Conservation (phyloP, 2,329 filamentous ascomycete species). For the Diplodia scrobiculata region DNA sequence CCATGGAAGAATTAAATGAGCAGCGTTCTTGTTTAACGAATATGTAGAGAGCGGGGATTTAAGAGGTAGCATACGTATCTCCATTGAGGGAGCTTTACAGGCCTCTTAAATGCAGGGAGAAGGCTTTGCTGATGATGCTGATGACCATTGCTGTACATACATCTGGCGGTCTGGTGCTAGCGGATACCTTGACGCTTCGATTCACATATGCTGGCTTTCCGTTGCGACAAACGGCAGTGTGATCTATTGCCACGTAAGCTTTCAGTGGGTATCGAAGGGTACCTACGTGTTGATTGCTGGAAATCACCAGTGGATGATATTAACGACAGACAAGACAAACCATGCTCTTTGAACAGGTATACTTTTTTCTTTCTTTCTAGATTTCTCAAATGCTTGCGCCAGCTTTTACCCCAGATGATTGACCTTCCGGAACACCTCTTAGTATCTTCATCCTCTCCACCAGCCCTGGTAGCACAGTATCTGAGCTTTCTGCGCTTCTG, state of each 20-base stretch:
- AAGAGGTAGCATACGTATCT: background rate
- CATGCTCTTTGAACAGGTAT: background rate
- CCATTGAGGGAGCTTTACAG: background rate
- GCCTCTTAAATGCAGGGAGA: background rate
- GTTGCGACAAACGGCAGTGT: background rate
- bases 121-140: background rate
- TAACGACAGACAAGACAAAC: background rate
- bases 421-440: background rate
- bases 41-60: background rate
- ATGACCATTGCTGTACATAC: background rate
- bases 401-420: background rate
- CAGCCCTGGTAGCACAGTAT: constrained; percentile 44
- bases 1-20: background rate
- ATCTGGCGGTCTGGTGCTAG: background rate
- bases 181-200: background rate
- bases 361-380: background rate
- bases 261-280: background rate
- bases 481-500: constrained; percentile 46
- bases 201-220: background rate
- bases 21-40: background rate
- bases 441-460: constrained; percentile 31
- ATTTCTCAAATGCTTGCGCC: constrained; percentile 5
- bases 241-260: background rate
- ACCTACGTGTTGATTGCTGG: background rate
- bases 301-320: too few species aligned